Evolutionary conservation across 306 rosid species (phyloP).

Genomic region (Dryas alaskensis): DNA sequence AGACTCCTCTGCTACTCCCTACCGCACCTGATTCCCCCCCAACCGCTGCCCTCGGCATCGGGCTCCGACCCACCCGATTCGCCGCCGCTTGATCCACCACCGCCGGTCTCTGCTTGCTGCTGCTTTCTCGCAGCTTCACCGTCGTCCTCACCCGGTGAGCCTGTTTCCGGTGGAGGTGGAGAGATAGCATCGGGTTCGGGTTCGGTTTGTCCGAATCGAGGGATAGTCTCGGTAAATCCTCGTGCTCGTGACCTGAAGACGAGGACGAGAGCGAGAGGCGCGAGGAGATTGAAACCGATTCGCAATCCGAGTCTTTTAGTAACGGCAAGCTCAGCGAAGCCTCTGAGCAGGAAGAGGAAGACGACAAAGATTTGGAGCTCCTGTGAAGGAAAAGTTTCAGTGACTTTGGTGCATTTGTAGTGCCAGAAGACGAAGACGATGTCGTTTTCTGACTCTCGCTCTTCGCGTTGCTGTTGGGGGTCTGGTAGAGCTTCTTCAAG

Average conservation of each 20-base stretch:
- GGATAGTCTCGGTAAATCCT: constrained; percentile 70
- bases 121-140: constrained; percentile 41
- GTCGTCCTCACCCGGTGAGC: constrained; percentile 44
- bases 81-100: constrained; percentile 26
- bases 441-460: constrained; percentile 42
- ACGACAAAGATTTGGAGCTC: constrained; percentile 45
- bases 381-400: constrained; percentile 67
- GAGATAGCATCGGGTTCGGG: constrained; percentile 21
- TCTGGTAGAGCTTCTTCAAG: constrained; percentile 60
- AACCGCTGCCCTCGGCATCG: constrained; percentile 39
- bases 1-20: constrained; percentile 61
- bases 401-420: constrained; percentile 40
- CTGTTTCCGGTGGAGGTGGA: constrained; percentile 39
- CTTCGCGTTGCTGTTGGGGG: constrained; percentile 30
- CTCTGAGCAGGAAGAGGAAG: constrained; percentile 35
- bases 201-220: constrained; percentile 68
- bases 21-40: constrained; percentile 30
- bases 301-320: constrained; percentile 60
- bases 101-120: constrained; percentile 31
- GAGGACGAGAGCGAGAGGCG: constrained; percentile 91
- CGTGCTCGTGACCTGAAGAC: constrained; percentile 86
- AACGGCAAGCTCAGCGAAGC: constrained; percentile 48
- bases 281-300: constrained; percentile 68
- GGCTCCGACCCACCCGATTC: constrained; percentile 51
- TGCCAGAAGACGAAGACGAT: constrained; percentile 20